Evolutionary conservation across 495 filamentous ascomycete genomes (phyloP).

Genomic region (Lasiosphaeria miniovina): DNA sequence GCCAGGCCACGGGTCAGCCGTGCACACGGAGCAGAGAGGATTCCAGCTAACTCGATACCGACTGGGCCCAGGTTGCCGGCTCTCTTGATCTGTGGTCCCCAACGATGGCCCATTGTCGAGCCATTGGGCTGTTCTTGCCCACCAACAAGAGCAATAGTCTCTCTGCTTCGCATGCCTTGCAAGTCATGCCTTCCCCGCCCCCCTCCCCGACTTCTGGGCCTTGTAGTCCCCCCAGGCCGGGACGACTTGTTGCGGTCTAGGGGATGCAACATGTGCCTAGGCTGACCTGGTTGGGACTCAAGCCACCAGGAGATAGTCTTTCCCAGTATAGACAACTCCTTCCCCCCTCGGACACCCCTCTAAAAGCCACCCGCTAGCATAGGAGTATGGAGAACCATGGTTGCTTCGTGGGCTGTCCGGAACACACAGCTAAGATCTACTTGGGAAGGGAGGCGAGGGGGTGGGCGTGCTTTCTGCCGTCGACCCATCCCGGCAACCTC

Average conservation of each 20-base stretch:
- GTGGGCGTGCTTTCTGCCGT: constrained; percentile 7
- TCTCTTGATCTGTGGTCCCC: constrained; percentile 22
- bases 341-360: background rate
- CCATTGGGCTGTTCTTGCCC: constrained; percentile 16
- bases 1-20: constrained; percentile 15
- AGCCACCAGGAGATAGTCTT: constrained; percentile 4
- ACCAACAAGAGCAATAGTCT: constrained; percentile 14
- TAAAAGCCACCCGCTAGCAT: constrained; percentile 3
- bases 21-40: constrained; percentile 15
- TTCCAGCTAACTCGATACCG: constrained; percentile 23
- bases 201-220: constrained; percentile 7
- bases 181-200: constrained; percentile 32
- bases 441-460: constrained; percentile 1
- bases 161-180: constrained; percentile 28
- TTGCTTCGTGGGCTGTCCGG: constrained; percentile 1
- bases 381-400: constrained; percentile 4
- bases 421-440: background rate
- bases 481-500: constrained; percentile 15
- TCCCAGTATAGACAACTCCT: constrained; percentile 1
- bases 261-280: constrained; percentile 12
- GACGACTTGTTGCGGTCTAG: constrained; percentile 6
- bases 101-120: constrained; percentile 16
- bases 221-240: constrained; percentile 6
- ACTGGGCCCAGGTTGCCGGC: constrained; percentile 24
- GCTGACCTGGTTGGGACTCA: constrained; percentile 8